Conservation (phyloP, 2,329 filamentous ascomycete species). For the Trichoderma oligosporum region DNA sequence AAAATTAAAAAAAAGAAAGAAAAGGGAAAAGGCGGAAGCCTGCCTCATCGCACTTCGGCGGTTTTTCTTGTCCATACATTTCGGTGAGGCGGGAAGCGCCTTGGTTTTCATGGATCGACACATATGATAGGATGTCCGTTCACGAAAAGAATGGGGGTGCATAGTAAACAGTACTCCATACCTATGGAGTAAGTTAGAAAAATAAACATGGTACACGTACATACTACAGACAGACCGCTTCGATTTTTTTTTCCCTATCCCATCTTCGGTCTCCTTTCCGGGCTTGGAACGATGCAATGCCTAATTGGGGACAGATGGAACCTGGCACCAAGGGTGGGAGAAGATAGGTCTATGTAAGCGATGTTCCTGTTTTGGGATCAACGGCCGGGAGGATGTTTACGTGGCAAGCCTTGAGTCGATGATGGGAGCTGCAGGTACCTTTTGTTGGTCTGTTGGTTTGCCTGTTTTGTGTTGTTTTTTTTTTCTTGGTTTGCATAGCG, state of each 20-base stretch:
- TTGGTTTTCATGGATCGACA: background rate
- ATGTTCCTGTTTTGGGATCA: background rate
- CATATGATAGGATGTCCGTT: background rate
- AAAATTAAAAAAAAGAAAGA: no score
- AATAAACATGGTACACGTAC: background rate
- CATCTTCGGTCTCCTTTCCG: background rate
- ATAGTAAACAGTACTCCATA: no score
- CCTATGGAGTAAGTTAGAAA: no score
- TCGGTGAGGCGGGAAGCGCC: background rate
- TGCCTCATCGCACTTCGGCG: no score
- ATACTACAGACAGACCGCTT: slow-evolving; percentile 6
- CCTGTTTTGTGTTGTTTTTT: background rate
- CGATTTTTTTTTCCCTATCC: background rate
- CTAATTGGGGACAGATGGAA: background rate
- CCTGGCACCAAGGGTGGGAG: background rate
- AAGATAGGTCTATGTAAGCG: background rate
- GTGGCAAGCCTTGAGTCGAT: slow-evolving; percentile 13
- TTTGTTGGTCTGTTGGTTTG: background rate
- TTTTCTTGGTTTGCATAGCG: background rate
- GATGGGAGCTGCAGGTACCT: slow-evolving; percentile 14
- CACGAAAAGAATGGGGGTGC: no score
- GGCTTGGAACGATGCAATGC: background rate
- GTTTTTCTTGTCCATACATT: background rate
- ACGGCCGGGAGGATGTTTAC: slow-evolving; percentile 2
- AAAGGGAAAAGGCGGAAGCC: no score